These are phyloP conservation scores for Umbelopsis ramanniana DNA, from an alignment of 192 early-diverging fungal genomes.

Conservation along the genomic window DNA sequence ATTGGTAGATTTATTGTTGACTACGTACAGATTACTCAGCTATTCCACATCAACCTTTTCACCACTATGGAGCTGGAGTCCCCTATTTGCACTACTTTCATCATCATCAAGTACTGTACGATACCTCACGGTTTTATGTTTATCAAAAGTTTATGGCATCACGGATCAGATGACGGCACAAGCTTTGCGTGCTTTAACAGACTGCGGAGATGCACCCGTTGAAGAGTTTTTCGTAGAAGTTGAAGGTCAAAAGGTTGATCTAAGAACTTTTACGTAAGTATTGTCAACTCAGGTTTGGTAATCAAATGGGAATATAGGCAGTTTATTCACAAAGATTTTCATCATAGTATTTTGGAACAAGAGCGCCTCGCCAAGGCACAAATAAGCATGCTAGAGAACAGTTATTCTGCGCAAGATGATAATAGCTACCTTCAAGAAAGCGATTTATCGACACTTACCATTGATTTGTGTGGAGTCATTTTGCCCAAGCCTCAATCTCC, in stretches of 20 bases:
- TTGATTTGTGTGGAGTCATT: constrained; percentile 73
- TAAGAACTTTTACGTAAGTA: constrained; percentile 46
- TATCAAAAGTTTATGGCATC: constrained; percentile 53
- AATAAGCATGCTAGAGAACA: constrained; percentile 46
- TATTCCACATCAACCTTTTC: constrained; percentile 54
- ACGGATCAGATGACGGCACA: constrained; percentile 46
- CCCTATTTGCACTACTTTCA: constrained; percentile 50
- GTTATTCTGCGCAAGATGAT: constrained; percentile 27
- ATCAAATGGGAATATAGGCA: neutral
- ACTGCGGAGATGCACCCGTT: neutral
- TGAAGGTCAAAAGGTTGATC: constrained; percentile 31
- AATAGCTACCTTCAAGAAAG: constrained; percentile 1
- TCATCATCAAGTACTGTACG: constrained; percentile 44
- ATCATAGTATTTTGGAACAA: constrained; percentile 50
- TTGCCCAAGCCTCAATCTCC: constrained; percentile 44
- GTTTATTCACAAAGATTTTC: neutral
- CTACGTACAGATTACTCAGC: constrained; percentile 53
- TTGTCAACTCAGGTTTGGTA: neutral
- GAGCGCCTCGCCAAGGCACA: constrained; percentile 50
- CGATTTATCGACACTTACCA: constrained; percentile 57
- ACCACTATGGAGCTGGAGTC: constrained; percentile 60
- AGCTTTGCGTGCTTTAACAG: constrained; percentile 25
- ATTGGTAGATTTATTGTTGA: constrained; percentile 52
- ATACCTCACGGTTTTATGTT: constrained; percentile 49
- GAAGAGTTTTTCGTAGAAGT: constrained; percentile 13